Evolutionary conservation across 805 yeast species (phyloP).

Genomic region (Lipomyces japonicus): DNA sequence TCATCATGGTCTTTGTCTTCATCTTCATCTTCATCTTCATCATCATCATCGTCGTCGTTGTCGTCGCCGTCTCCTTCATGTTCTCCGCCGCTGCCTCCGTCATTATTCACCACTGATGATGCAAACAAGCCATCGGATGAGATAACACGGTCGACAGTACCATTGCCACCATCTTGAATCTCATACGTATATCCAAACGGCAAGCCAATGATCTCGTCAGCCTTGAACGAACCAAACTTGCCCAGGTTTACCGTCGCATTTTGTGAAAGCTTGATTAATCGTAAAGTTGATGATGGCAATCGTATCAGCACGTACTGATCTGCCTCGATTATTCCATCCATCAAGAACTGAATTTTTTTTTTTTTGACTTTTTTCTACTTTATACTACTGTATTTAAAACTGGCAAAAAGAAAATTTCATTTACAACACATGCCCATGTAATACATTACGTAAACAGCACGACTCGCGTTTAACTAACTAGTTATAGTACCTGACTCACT

Average conservation of each 20-base stretch:
- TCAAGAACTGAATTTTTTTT: too few relatives aligned
- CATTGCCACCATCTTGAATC: slow-evolving; percentile 51
- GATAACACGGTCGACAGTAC: slow-evolving; percentile 31
- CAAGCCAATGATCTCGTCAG: slow-evolving; percentile 70
- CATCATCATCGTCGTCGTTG: slow-evolving; percentile 34
- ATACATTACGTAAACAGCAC: too few relatives aligned
- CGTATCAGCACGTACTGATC: slow-evolving; percentile 60
- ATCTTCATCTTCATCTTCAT: slow-evolving; percentile 35
- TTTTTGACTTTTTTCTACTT: too few relatives aligned
- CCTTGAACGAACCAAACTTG: slow-evolving; percentile 83
- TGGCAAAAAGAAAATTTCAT: too few relatives aligned
- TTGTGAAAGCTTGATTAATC: slow-evolving; percentile 63
- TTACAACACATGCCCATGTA: too few relatives aligned
- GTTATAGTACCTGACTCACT: too few relatives aligned
- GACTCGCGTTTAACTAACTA: too few relatives aligned
- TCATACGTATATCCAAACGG: slow-evolving; percentile 90
- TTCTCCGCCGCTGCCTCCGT: too few relatives aligned
- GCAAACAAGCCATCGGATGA: slow-evolving; percentile 24
- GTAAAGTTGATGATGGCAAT: slow-evolving; percentile 76
- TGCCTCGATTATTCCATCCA: slow-evolving; percentile 41
- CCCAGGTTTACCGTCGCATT: slow-evolving; percentile 70
- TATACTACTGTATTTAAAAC: too few relatives aligned
- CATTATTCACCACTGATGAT: slow-evolving; percentile 18
- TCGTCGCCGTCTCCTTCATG: slow-evolving; percentile 28
- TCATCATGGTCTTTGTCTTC: slow-evolving; percentile 2